A percentile compares a stretch with the other conserved stretches of the same genome.
phyloP scores from a whole-genome alignment of 2,329 filamentous ascomycete species.

The Cryphonectria nitschkei region DNA sequence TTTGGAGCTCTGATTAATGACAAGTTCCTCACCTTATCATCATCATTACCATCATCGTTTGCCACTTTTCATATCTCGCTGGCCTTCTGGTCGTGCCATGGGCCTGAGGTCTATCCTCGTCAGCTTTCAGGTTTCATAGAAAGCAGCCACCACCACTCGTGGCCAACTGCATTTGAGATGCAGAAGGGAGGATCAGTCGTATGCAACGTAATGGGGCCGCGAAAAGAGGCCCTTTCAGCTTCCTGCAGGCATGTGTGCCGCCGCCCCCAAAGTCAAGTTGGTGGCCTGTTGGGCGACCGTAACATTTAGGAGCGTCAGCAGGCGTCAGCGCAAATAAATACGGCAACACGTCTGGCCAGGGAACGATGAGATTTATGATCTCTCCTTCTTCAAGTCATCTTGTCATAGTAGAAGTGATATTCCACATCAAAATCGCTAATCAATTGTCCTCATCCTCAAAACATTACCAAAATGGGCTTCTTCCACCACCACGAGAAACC shows the following conservation, averaged over 20 bases:
- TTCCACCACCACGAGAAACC: constrained; percentile 13
- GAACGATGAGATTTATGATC: no score
- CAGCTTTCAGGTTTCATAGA: constrained; percentile 32
- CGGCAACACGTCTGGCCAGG: not conserved
- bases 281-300: not conserved
- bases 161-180: not conserved
- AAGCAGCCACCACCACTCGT: constrained; percentile 28
- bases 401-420: not conserved
- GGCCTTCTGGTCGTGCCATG: not conserved
- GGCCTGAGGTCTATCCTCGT: not conserved
- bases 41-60: not conserved
- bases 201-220: not conserved
- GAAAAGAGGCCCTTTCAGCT: not conserved
- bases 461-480: constrained; percentile 10
- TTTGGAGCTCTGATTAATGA: not conserved
- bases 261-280: not conserved
- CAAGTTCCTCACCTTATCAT: not conserved
- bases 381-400: not conserved
- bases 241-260: not conserved
- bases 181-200: not conserved
- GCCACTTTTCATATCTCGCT: not conserved
- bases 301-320: not conserved
- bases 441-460: not conserved
- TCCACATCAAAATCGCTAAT: not conserved
- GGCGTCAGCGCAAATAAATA: not conserved